These are phyloP conservation scores for Monilinia fructicola DNA, from an alignment of 2,329 filamentous ascomycete species.

Conservation along the genomic window DNA sequence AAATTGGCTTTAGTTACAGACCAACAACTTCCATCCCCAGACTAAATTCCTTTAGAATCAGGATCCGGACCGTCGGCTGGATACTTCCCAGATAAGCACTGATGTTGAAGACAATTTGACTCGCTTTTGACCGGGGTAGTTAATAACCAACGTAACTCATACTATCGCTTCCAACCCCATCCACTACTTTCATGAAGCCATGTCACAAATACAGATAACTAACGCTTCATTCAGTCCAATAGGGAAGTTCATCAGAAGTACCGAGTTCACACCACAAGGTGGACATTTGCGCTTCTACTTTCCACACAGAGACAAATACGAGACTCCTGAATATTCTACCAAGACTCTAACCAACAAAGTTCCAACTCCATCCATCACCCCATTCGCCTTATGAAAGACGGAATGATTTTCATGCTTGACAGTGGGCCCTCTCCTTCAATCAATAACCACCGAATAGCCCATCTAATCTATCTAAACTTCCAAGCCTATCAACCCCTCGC, in stretches of 20 bases:
- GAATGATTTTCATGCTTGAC: not conserved
- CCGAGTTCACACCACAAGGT: not conserved
- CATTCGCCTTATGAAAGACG: constrained; percentile 5
- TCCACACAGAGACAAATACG: constrained; percentile 14
- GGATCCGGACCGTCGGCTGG: not conserved
- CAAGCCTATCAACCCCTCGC: not conserved
- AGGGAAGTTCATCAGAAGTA: not conserved
- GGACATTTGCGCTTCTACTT: constrained; percentile 2
- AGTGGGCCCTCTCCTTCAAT: not conserved
- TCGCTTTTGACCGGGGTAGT: not conserved
- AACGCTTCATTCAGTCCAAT: not conserved
- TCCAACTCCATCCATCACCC: constrained; percentile 1
- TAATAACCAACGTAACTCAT: not conserved
- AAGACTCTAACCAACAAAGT: not conserved
- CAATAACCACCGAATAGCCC: constrained; percentile 3
- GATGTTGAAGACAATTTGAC: constrained; percentile 7
- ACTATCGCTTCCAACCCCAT: not conserved
- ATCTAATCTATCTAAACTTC: not conserved
- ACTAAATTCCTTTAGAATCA: constrained; percentile 11
- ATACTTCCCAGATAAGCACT: constrained; percentile 1
- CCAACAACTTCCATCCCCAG: constrained; percentile 1
- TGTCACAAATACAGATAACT: not conserved
- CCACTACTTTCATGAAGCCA: not conserved
- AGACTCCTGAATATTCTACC: not conserved
- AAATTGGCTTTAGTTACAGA: not conserved